Evolutionary conservation across 2,329 filamentous ascomycete genomes (phyloP).

Genomic region (Sporothrix protearum): DNA sequence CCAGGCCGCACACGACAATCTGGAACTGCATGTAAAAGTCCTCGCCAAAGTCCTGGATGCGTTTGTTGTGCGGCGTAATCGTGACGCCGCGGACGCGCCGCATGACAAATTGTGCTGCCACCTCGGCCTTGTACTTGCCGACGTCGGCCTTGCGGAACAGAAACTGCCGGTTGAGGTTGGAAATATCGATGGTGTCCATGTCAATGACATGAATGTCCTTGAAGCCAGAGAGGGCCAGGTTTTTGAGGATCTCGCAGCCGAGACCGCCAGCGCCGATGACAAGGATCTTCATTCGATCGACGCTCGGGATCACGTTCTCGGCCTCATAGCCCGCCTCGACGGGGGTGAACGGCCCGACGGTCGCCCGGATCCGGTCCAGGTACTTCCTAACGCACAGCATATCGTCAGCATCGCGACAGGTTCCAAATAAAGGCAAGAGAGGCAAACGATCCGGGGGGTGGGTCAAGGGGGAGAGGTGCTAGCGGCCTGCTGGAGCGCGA

Average conservation of each 20-base stretch:
- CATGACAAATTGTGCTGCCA: conserved; percentile 88
- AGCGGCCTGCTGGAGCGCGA: neutral
- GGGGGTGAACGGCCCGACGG: conserved; percentile 70
- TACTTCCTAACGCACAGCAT: conserved; percentile 69
- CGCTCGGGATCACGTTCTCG: conserved; percentile 50
- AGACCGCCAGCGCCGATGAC: conserved; percentile 82
- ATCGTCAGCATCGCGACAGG: neutral
- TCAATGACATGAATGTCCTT: conserved; percentile 98
- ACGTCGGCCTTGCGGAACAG: conserved; percentile 90
- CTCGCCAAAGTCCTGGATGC: conserved; percentile 95
- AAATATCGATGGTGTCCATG: conserved; percentile 99
- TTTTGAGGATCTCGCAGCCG: conserved; percentile 95
- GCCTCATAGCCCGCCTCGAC: conserved; percentile 55
- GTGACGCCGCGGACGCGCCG: conserved; percentile 82
- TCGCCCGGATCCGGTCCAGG: conserved; percentile 74
- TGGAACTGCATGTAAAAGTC: conserved; percentile 97
- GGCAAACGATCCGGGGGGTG: neutral
- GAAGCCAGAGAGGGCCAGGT: conserved; percentile 91
- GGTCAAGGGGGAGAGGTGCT: neutral
- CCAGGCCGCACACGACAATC: conserved; percentile 86
- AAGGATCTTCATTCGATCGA: conserved; percentile 73
- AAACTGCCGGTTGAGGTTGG: conserved; percentile 96
- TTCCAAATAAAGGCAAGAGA: neutral
- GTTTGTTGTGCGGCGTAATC: conserved; percentile 90
- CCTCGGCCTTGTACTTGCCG: conserved; percentile 88